These are phyloP conservation scores for Durio zibethinus DNA, from an alignment of 345 rosid genomes.

Conservation along the genomic window DNA sequence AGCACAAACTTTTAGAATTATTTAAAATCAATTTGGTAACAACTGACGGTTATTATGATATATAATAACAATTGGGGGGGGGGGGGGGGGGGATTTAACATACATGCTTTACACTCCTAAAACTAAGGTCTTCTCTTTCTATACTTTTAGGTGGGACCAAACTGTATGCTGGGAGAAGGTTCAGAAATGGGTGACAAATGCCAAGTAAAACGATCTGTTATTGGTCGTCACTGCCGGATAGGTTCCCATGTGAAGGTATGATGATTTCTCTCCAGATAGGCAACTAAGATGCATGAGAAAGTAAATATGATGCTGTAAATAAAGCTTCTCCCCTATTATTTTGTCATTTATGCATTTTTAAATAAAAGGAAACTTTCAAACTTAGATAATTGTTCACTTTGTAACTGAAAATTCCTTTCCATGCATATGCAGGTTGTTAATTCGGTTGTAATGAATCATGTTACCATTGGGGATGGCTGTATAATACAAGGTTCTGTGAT, in stretches of 20 bases:
- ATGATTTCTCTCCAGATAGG: neutral
- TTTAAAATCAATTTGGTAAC: slow-evolving; percentile 5
- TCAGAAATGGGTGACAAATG: slow-evolving; percentile 96
- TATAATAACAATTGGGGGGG: neutral
- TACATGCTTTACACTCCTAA: neutral
- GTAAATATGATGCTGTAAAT: neutral
- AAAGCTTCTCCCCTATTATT: neutral
- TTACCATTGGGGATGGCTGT: slow-evolving; percentile 87
- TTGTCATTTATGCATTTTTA: neutral
- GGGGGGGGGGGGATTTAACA: slow-evolving; percentile 9
- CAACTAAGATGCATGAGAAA: neutral
- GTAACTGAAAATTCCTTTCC: neutral
- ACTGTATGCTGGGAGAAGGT: slow-evolving; percentile 93
- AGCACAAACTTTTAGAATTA: neutral
- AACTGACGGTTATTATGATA: neutral
- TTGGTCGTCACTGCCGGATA: slow-evolving; percentile 94
- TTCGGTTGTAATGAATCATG: slow-evolving; percentile 88
- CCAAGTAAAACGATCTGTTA: slow-evolving; percentile 91
- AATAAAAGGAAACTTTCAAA: neutral
- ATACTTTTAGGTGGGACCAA: slow-evolving; percentile 74
- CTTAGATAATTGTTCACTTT: neutral
- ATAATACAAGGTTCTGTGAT: slow-evolving; percentile 88
- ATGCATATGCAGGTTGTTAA: slow-evolving; percentile 63
- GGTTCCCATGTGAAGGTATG: slow-evolving; percentile 95
- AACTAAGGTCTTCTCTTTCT: neutral